phyloP scores from a whole-genome alignment of 192 early-diverging fungal genomes.

The Coemansia sp. region DNA sequence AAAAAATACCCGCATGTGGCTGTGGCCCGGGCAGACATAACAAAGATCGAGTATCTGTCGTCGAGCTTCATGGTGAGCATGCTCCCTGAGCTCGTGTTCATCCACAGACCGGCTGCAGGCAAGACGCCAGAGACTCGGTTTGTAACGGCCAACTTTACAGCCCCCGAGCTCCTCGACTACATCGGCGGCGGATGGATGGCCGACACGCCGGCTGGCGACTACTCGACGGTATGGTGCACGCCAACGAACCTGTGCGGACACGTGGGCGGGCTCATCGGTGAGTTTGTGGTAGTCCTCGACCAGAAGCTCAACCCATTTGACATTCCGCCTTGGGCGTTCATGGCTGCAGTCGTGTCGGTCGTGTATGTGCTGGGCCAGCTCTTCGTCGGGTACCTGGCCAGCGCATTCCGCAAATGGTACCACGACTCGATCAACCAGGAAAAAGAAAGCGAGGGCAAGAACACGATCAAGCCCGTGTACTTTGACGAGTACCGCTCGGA shows the following conservation, averaged over 20 bases:
- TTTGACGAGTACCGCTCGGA: constrained; percentile 42
- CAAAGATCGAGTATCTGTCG: constrained; percentile 42
- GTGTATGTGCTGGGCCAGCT: constrained; percentile 41
- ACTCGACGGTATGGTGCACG: constrained; percentile 46
- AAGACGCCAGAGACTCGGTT: constrained; percentile 32
- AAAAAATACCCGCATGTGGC: constrained; percentile 32
- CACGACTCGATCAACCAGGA: constrained; percentile 16
- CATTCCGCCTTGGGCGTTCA: constrained; percentile 47
- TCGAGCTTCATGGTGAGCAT: constrained; percentile 47
- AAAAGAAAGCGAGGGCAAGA: no score
- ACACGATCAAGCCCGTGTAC: constrained; percentile 9
- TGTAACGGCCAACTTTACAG: constrained; percentile 38
- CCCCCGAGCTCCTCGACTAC: constrained; percentile 29
- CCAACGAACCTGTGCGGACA: constrained; percentile 47
- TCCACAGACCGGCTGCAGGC: constrained; percentile 19
- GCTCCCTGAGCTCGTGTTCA: constrained; percentile 39
- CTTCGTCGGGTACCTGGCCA: constrained; percentile 10
- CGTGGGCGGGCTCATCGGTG: constrained; percentile 39
- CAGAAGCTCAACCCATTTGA: constrained; percentile 32
- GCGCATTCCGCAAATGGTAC: constrained; percentile 19
- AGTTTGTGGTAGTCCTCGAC: constrained; percentile 30
- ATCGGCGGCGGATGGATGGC: constrained; percentile 29
- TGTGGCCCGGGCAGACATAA: constrained; percentile 36
- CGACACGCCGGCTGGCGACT: constrained; percentile 30
- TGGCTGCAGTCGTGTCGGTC: constrained; percentile 40